Base-by-base conservation (phyloP, 768 basidiomycete species). In the Collybia nuda region DNA sequence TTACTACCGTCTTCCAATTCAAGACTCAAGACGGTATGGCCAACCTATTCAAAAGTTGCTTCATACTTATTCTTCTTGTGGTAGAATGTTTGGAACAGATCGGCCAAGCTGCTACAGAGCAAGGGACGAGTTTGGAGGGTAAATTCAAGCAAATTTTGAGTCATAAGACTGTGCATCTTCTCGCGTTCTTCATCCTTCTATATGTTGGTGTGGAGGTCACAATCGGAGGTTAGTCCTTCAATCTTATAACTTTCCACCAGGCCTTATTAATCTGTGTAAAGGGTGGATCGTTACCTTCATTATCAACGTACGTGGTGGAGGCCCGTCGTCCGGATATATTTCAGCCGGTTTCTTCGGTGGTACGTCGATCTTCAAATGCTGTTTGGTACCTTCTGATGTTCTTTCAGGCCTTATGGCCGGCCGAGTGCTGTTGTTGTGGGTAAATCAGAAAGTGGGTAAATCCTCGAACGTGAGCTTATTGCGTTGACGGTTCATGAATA, bases 231-330 rank as follows among this genome's bases (percentile, higher is more conserved):
- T 28, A n/a, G 61, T 18, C 23, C 36, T 45, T 26, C 43, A 1
- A 11, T 14, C 8, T 3, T 11, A 46, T 18, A 5, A 19, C 17
- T 29, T 24, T 7, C 2, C 14, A 21, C 9, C 3, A 32, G n/a
- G 14, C 36, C 44, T 46, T 5, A 17, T 49, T 19, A 26, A 23
- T 32, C 15, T 26, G 47, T 28, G 5, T 6, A 37, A 36, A 82
- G 85, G 86, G 2, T 88, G 86, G 86, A 86, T 85, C 29, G 85
- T 86, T 8, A 84, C 86, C 0, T 88, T 75, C 55, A 69, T 73
- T 32, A 67, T 63, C 38, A 53, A 68, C 22, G 66, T 68, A 14
- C 62, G 71, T 28, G 57, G 57, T 17, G 73, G 71, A 36, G 70
- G 72, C 5, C 67, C 69, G 1, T 62, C 69, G 2, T 64, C 59